Conservation (phyloP, 148 eudicot genomes). For the Persicaria maculosa region DNA sequence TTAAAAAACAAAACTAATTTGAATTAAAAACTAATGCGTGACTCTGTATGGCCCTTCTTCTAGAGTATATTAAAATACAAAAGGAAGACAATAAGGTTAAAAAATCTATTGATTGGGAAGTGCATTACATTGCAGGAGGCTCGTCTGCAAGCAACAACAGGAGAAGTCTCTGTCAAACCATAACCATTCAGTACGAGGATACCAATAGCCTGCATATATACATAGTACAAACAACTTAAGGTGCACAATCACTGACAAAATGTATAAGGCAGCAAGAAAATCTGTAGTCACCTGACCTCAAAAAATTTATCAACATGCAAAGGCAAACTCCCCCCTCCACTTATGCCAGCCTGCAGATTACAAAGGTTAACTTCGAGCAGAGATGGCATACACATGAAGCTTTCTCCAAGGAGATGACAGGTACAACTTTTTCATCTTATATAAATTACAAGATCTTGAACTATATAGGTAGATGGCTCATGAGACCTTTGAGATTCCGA, state of each 20-base stretch:
- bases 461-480: background rate
- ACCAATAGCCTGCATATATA: conserved; percentile 58
- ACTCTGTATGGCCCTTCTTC: background rate
- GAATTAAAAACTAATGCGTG: background rate
- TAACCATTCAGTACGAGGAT: conserved; percentile 76
- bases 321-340: conserved; percentile 96
- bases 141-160: conserved; percentile 66
- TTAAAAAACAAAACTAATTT: background rate
- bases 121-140: conserved; percentile 59
- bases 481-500: conserved; percentile 86
- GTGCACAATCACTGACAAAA: background rate
- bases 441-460: background rate
- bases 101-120: background rate
- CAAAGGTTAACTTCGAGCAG: background rate
- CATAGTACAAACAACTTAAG: conserved; percentile 13
- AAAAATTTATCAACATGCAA: conserved; percentile 78
- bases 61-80: background rate
- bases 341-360: conserved; percentile 69
- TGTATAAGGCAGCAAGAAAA: conserved; percentile 10
- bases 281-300: conserved; percentile 50
- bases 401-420: background rate
- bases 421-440: background rate
- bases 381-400: background rate
- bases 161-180: conserved; percentile 88
- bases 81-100: background rate